phyloP scores from a whole-genome alignment of 176 grass and related monocot species.

The Leersia perrieri region DNA sequence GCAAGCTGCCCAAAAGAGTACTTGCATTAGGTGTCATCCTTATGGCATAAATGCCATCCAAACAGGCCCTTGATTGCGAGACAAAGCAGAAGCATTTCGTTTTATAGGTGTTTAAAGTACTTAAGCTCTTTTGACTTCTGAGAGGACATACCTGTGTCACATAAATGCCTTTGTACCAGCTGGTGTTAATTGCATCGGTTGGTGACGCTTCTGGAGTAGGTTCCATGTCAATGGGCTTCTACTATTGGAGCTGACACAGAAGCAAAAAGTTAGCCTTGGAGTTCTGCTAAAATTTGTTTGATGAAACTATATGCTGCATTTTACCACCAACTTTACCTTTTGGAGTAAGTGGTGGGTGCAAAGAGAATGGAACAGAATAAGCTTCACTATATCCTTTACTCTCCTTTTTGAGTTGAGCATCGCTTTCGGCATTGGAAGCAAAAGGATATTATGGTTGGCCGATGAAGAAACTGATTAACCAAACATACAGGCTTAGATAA shows the following conservation, averaged over 20 bases:
- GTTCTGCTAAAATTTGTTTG: not conserved
- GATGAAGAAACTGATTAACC: not conserved
- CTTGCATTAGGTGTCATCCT: slow-evolving; percentile 16
- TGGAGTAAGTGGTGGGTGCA: slow-evolving; percentile 14
- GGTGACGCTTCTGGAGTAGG: not conserved
- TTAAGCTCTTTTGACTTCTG: not conserved
- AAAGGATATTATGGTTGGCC: not conserved
- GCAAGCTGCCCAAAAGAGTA: slow-evolving; percentile 1
- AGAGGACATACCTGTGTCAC: slow-evolving; percentile 7
- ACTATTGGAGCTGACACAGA: not conserved
- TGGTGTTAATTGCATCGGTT: not conserved
- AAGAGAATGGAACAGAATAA: slow-evolving; percentile 5
- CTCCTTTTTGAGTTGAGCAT: slow-evolving; percentile 5
- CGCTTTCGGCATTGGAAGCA: not conserved
- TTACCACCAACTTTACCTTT: not conserved
- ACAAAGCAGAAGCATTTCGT: not conserved
- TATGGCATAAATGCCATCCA: slow-evolving; percentile 1
- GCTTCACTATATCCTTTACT: not conserved
- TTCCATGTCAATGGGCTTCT: not conserved
- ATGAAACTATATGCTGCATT: not conserved
- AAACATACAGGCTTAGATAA: not conserved
- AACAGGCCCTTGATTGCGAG: not conserved
- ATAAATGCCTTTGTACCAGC: slow-evolving; percentile 10
- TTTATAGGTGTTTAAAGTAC: slow-evolving; percentile 5
- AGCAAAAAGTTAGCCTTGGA: not conserved